Evolutionary conservation across 1,284 basidiomycete species (phyloP).

Genomic region (Malassezia pachydermatis): DNA sequence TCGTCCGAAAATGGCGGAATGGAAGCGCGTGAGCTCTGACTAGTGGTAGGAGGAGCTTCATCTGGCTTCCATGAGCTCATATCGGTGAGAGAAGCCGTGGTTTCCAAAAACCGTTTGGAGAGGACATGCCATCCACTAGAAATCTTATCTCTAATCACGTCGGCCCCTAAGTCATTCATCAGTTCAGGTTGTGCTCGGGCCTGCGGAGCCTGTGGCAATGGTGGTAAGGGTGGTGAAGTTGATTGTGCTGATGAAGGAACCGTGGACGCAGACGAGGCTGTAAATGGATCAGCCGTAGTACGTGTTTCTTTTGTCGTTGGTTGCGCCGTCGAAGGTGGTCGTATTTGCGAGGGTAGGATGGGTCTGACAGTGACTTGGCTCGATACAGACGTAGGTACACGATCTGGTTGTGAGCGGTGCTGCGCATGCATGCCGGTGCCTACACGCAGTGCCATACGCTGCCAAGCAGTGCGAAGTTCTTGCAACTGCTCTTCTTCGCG

Average conservation of each 20-base stretch:
- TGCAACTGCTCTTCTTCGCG: slow-evolving; percentile 9
- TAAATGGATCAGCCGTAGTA: neutral
- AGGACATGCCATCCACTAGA: slow-evolving; percentile 14
- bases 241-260: too few species aligned
- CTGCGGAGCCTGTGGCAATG: neutral
- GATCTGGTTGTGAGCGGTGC: too few species aligned
- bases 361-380: too few species aligned
- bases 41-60: slow-evolving; percentile 1
- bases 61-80: slow-evolving; percentile 3
- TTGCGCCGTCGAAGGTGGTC: too few species aligned
- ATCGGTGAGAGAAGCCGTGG: slow-evolving; percentile 3
- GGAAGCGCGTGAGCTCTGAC: slow-evolving; percentile 8
- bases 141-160: slow-evolving; percentile 5
- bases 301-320: too few species aligned
- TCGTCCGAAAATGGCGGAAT: slow-evolving; percentile 2
- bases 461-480: slow-evolving; percentile 11
- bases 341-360: too few species aligned
- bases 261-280: too few species aligned
- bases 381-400: too few species aligned
- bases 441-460: slow-evolving; percentile 11
- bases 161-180: neutral
- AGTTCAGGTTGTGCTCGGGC: neutral
- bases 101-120: slow-evolving; percentile 12
- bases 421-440: neutral
- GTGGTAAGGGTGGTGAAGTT: neutral